phyloP scores from a whole-genome alignment of 345 rosid genomes.

The Linum lewisii region DNA sequence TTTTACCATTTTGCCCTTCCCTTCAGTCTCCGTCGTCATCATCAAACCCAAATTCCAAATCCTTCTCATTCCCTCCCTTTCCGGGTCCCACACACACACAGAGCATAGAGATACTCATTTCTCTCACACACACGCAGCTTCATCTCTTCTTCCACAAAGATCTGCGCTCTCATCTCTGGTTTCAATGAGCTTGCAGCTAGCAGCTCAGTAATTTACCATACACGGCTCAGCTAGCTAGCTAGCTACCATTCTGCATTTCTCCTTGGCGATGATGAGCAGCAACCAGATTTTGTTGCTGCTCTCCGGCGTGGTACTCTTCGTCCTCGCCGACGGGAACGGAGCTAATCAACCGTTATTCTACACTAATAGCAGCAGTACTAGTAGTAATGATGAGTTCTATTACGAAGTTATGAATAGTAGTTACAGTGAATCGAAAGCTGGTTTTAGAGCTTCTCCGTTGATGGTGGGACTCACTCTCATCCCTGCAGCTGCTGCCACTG shows the following conservation, averaged over 20 bases:
- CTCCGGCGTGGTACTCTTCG: neutral
- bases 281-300: neutral
- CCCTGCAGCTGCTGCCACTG: conserved; percentile 55
- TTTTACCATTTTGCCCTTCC: too few species aligned
- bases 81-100: too few species aligned
- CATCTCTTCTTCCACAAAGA: too few species aligned
- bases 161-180: too few species aligned
- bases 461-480: conserved; percentile 88
- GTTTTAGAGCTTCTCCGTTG: conserved; percentile 25
- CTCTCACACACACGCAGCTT: too few species aligned
- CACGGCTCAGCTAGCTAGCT: neutral
- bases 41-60: too few species aligned
- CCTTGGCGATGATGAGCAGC: neutral
- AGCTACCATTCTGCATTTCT: neutral
- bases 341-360: neutral
- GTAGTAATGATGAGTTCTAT: neutral
- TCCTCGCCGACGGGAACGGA: too few species aligned
- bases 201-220: neutral
- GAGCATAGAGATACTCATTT: too few species aligned
- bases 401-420: neutral
- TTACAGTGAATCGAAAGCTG: conserved; percentile 15
- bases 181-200: neutral
- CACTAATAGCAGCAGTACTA: neutral
- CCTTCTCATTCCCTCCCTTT: too few species aligned
- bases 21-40: too few species aligned